Evolutionary conservation across 345 rosid species (phyloP), one percentile per base, ranked within the genome.

Genomic region (Hirschfeldia incana): DNA sequence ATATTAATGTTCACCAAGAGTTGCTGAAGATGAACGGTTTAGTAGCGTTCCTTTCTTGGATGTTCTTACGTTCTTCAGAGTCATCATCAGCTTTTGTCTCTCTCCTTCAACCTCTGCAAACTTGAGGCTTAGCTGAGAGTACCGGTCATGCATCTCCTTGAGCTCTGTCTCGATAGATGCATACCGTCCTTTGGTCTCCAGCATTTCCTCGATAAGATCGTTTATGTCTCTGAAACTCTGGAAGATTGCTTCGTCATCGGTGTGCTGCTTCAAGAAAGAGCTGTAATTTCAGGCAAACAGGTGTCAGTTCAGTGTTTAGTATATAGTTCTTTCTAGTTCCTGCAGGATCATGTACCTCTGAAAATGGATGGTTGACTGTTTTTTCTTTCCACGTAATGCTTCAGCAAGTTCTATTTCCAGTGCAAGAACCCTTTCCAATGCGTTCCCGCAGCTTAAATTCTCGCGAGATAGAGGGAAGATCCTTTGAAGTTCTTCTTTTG

Each of bases 101-200:
- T 95, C 99, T 8, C 99, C 99, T 85, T 95, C 98, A 65, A 93
- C 96, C 88, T 95, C 99, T 4, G 99, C 98, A 82, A 95, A 93
- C 60, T 91, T 93, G 74, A 95, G 98, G 83, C 99, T 95, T 67
- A 95, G 82, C 85, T 91, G 90, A 72, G 99, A 95, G 85, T 95
- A 93, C 42, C 98, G 92, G 36, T 89, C 92, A 16, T 93, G 99
- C 97, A 95, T 95, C 69, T 95, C 99, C 81, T 80, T 89, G 17
- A 95, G 93, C 82, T 95, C 97, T 11, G 86, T 85, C 85, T 93
- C 96, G 6, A 93, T 85, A 3, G 87, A 63, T 11, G 84, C 72
- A 62, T 90, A 86, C 85, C 89, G 89, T 13, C 85, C 96, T 87
- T 91, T 95, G 10, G 89, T 29, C 78, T 90, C 90, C 79, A 94